Percentiles rank a stretch among this genome's conserved stretches.
Conservation (phyloP, 2,329 filamentous ascomycete genomes). For the Ilyonectria sp. region DNA sequence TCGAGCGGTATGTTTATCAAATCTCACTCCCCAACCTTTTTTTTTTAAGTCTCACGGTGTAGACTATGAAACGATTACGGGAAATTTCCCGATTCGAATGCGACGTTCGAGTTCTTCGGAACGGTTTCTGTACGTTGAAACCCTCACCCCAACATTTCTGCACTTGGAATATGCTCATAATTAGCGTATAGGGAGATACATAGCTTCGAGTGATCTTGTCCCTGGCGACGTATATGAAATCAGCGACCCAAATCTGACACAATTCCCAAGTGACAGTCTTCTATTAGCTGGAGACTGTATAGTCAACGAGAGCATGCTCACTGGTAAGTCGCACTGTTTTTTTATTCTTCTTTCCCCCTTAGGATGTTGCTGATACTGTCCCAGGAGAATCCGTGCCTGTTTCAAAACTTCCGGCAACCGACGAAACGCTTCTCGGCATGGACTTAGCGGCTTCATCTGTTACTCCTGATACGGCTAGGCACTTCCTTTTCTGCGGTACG, state of each 20-base stretch:
- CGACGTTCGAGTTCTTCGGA: slow-evolving; percentile 92
- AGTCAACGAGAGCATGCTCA: slow-evolving; percentile 99
- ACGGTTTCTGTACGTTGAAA: slow-evolving; percentile 85
- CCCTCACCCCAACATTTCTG: no score
- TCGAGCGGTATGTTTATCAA: slow-evolving; percentile 72
- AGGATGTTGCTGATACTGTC: slow-evolving; percentile 21
- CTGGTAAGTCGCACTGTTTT: slow-evolving; percentile 61
- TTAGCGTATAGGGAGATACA: slow-evolving; percentile 76
- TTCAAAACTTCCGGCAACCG: slow-evolving; percentile 88
- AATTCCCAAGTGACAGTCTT: slow-evolving; percentile 93
- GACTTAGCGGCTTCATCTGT: slow-evolving; percentile 87
- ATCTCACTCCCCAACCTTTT: not conserved
- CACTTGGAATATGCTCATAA: slow-evolving; percentile 1
- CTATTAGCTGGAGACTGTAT: slow-evolving; percentile 96
- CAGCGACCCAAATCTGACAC: slow-evolving; percentile 89
- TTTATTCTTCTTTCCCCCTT: slow-evolving; percentile 52
- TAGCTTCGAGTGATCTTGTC: slow-evolving; percentile 89
- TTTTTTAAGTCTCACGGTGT: slow-evolving; percentile 23
- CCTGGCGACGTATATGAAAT: slow-evolving; percentile 98
- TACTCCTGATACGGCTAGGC: slow-evolving; percentile 84
- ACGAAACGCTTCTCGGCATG: slow-evolving; percentile 83
- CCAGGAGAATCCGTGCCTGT: slow-evolving; percentile 94
- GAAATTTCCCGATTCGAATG: slow-evolving; percentile 97
- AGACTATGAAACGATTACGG: slow-evolving; percentile 90
- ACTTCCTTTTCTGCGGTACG: slow-evolving; percentile 95